Evolutionary conservation across 1,284 basidiomycete species (phyloP), one percentile per base, ranked within the genome.

Genomic region (Leccinum pallidistipes): DNA sequence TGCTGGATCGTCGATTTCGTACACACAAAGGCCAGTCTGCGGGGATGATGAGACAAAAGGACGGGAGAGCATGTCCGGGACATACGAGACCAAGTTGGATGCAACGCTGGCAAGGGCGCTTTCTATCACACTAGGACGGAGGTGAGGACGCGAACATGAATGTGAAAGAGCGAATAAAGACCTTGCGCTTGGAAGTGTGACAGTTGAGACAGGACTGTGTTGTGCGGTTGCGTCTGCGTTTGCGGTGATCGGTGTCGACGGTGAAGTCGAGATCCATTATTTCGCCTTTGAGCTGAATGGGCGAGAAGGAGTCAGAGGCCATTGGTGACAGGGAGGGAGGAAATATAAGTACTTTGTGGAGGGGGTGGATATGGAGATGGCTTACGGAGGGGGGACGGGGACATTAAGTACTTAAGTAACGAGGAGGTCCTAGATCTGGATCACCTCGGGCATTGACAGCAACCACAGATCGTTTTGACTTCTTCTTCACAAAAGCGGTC

Each of bases 151-250:
- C n/a, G 55, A 36, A 49, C 11, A 6, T 3, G 16, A 10, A 29
- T 9, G 18, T 24, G 16, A 51, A 31, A 10, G 55, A 11, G 43
- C 9, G 5, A 18, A 2, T 36, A 63, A 64, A 5, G 65, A 93
- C 92, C 83, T 94, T 95, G 70, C 93, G 82, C 79, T 95, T 95
- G 60, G 94, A 94, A 55, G 92, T 94, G 76, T 95, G 94, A 77
- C 93, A 96, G 69, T 95, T 94, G 60, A 96, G 82, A 74, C 93
- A 96, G 24, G 85, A 86, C 78, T 94, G 89, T 7, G 93, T 95
- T 45, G 92, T 94, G 71, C 94, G 83, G 79, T 96, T 95, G 70
- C 93, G 84, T 71, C 93, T 83, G 66, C 88, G 84, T 71, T 86
- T 85, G 58, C 86, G 83, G 68, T 87, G 86, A 77, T 87, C 86